Evolutionary conservation across 805 yeast species (phyloP).

Genomic region (Metschnikowia chrysomelidarum): DNA sequence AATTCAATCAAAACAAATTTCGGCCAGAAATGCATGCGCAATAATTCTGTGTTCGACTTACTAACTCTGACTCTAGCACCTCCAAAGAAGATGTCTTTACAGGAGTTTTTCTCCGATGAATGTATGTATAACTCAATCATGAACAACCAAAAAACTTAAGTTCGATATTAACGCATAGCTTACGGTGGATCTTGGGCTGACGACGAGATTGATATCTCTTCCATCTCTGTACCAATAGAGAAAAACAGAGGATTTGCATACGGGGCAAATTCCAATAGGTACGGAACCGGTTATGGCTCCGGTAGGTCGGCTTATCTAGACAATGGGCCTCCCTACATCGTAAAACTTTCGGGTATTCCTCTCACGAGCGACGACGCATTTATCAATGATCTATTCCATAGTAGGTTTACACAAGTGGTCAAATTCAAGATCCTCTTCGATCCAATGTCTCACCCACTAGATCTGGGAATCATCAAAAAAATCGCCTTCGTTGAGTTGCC

Average conservation of each 20-base stretch:
- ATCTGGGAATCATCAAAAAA: slow-evolving; percentile 42
- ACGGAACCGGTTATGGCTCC: slow-evolving; percentile 9
- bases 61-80: slow-evolving; percentile 31
- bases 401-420: slow-evolving; percentile 56
- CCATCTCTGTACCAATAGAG: slow-evolving; percentile 46
- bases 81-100: slow-evolving; percentile 46
- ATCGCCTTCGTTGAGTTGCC: slow-evolving; percentile 63
- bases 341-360: slow-evolving; percentile 61
- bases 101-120: slow-evolving; percentile 45
- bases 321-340: slow-evolving; percentile 59
- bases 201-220: slow-evolving; percentile 43
- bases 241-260: slow-evolving; percentile 28
- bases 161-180: slow-evolving; percentile 28
- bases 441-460: slow-evolving; percentile 37
- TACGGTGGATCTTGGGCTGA: slow-evolving; percentile 50
- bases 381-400: slow-evolving; percentile 57
- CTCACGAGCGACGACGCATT: slow-evolving; percentile 49
- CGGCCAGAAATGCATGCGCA: too few species aligned
- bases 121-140: slow-evolving; percentile 30
- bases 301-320: slow-evolving; percentile 14
- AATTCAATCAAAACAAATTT: too few species aligned
- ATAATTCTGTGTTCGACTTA: too few species aligned
- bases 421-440: slow-evolving; percentile 65
- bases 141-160: background rate
- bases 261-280: slow-evolving; percentile 9